Percentiles rank a stretch among this genome's conserved stretches.
Evolutionary conservation across 805 yeast genomes (phyloP).

Genomic region (Suhomyces emberorum): DNA sequence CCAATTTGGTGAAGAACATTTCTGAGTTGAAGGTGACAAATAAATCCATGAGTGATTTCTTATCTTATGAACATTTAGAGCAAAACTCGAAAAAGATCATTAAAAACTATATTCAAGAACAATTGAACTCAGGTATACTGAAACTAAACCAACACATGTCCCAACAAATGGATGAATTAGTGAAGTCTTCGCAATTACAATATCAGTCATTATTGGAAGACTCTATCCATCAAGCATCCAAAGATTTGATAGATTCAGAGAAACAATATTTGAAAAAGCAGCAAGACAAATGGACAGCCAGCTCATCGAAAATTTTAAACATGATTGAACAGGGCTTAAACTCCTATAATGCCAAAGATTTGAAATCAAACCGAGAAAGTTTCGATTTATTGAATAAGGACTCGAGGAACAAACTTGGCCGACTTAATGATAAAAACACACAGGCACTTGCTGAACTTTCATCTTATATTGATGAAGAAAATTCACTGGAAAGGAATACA

Average conservation of each 20-base stretch:
- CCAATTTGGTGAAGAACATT: conserved; percentile 5
- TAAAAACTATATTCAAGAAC: conserved; percentile 1
- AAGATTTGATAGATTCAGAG: conserved; percentile 1
- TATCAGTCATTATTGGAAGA: conserved; percentile 3
- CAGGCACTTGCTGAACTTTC: neutral
- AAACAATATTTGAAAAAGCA: neutral
- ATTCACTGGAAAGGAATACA: neutral
- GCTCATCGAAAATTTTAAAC: neutral
- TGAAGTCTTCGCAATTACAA: conserved; percentile 2
- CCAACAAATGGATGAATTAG: neutral
- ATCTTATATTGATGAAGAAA: neutral
- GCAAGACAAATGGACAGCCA: conserved; percentile 1
- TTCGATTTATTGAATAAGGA: conserved; percentile 1
- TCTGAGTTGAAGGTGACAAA: conserved; percentile 9
- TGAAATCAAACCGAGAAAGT: neutral
- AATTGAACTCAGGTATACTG: conserved; percentile 1
- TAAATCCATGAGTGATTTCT: conserved; percentile 14
- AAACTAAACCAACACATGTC: conserved; percentile 4
- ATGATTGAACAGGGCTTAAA: neutral
- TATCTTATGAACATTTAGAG: conserved; percentile 14
- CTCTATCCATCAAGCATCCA: conserved; percentile 2
- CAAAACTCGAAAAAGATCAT: conserved; percentile 2
- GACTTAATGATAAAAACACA: neutral
- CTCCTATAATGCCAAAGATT: neutral
- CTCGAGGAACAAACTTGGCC: neutral